Evolutionary conservation across 2,329 filamentous ascomycete species (phyloP), one percentile per base, ranked within the genome.

Genomic region (Colletotrichum sp.): DNA sequence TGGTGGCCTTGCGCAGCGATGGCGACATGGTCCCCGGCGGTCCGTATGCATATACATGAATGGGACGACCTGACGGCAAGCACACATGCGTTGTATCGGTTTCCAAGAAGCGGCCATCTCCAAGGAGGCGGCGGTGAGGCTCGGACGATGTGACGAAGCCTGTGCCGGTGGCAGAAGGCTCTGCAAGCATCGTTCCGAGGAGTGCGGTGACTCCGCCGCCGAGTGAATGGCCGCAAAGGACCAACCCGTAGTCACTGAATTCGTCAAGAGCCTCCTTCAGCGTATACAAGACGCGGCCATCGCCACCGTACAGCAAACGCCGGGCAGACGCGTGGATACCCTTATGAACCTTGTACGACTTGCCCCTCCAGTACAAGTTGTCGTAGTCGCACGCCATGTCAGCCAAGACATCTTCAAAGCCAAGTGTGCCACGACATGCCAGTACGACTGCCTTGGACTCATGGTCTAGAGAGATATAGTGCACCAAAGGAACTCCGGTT

Each of bases 41-140:
- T 0, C 94, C 94, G 81, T 95, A 96, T 8, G 94, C 93, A 81
- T 95, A 96, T 15, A 95, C 94, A 79, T 96, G 94, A 24, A 96
- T 93, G 5, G 93, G 92, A 1, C 94, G 90, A 18, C 92, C 92
- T 0, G 92, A 79, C 1, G 94, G 94, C 0, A 96, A 87, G 21
- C 87, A 88, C 36, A 92, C 83, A 21, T 86, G 83, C 16, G 81
- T 78, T 15, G 67, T 61, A 6, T 71, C 63, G 43, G 68, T 38
- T 73, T 75, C 36, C 48, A 74, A 69, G n/a, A 77, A 67, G 32
- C 78, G 79, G 5, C 81, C 78, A 28, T 84, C 79, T 3, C 84
- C 80, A 10, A 88, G 78, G 16, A 87, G 84, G 8, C 85, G 85
- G 4, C 83, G 84, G 36, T 88, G 88, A 5, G 88, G 86, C 43